Base-by-base conservation (phyloP, 805 yeast genomes). In the Pichia cephalocereana region DNA sequence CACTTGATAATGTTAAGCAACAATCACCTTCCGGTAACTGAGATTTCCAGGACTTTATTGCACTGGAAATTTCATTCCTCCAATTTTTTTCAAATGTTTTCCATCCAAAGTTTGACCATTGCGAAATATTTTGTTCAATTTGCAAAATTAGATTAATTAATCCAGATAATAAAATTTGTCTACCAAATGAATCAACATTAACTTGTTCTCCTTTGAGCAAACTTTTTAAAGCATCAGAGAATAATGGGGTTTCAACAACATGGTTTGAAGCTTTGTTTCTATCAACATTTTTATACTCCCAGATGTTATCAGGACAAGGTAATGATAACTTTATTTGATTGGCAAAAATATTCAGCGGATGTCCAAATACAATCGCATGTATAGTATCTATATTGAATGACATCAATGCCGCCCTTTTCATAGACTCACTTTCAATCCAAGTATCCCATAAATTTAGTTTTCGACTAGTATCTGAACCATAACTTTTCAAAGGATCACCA, bases 341-440 rank as follows among this genome's bases (percentile, higher is more conserved):
- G 14, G 76, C 65, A 50, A 56, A 69, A 32, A 76, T 66, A 44
- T 75, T 63, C 39, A 75, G 64, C 40, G 82, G 73, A 61, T 86
- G 91, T 3, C 90, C 82, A 60, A 80, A 86, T 38, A 84, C 75
- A 12, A 82, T 76, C 30, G 86, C 83, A 66, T 86, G 89, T 2
- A 80, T 71, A 0, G 82, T 77, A 61, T 86, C 95, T 46, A 83
- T 65, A 57, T 81, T 82, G 57, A 86, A 86, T 1, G 90, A 86
- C 76, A 83, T 76, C 52, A 82, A 75, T 0, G 90, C 85, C 1
- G 81, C 74, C 47, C 95, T 66, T 59, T 86, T 86, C 71, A 83
- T 70, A 43, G 80, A 74, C 59, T 86, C 95, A 45, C 78, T 76
- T 45, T 83, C 86, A 18, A 85, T 81, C 93, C 95, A 86, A 45